Conservation (phyloP, 192 early-diverging fungal species). For the Phlyctochytrium arcticum region DNA sequence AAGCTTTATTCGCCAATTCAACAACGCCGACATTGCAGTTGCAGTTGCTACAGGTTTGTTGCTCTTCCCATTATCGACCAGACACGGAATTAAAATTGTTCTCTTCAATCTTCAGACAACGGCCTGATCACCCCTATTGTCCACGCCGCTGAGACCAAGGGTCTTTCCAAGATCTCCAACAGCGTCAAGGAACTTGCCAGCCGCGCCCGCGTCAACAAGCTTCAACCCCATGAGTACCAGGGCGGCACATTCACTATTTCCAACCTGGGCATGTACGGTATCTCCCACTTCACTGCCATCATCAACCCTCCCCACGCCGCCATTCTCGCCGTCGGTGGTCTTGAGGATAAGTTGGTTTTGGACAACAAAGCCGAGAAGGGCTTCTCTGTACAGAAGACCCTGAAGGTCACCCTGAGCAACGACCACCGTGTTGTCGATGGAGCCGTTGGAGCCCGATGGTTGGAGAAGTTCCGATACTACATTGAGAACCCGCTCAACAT, state of each 20-base stretch:
- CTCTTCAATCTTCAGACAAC: conserved; percentile 33
- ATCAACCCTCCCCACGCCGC: conserved; percentile 94
- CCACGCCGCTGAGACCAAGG: conserved; percentile 73
- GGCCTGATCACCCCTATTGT: conserved; percentile 98
- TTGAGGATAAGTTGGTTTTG: conserved; percentile 64
- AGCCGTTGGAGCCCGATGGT: conserved; percentile 86
- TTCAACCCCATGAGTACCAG: conserved; percentile 94
- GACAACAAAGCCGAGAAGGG: conserved; percentile 40
- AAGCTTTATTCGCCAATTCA: conserved; percentile 90
- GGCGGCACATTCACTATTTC: conserved; percentile 98
- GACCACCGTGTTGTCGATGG: conserved; percentile 98
- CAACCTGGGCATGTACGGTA: conserved; percentile 96
- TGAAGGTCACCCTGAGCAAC: conserved; percentile 75
- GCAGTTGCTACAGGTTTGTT: conserved; percentile 82
- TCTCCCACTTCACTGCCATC: conserved; percentile 93
- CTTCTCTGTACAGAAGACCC: conserved; percentile 47
- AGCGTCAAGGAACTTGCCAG: conserved; percentile 80
- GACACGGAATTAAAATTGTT: conserved; percentile 69
- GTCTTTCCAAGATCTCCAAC: conserved; percentile 80
- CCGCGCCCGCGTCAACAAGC: conserved; percentile 81
- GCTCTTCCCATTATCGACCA: conserved; percentile 7
- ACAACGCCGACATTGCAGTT: conserved; percentile 87
- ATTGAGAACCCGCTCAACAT: conserved; percentile 94
- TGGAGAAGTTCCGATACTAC: conserved; percentile 82
- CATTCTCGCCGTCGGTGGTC: conserved; percentile 88